These are phyloP conservation scores for Saccharomyces hybrid DNA, from an alignment of 1,139 yeast genomes.

Conservation along the genomic window DNA sequence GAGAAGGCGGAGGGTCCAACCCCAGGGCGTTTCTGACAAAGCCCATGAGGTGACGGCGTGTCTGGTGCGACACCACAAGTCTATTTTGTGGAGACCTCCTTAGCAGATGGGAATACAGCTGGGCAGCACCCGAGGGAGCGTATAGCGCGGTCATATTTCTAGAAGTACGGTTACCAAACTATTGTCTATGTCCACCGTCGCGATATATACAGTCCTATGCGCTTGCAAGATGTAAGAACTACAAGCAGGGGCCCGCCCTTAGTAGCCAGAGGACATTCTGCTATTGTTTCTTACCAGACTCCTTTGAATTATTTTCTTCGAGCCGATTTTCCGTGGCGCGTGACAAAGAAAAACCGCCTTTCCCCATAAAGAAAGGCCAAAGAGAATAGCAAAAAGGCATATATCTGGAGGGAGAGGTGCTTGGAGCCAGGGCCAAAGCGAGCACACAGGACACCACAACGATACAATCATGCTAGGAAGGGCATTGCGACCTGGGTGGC, in stretches of 20 bases:
- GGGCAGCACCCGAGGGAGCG: not conserved
- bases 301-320: conserved; percentile 1
- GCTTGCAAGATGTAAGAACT: not conserved
- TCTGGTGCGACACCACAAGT: not conserved
- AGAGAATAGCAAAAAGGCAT: not conserved
- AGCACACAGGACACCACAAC: not conserved
- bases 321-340: not conserved
- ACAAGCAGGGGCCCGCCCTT: not conserved
- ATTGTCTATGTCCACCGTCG: not conserved
- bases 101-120: not conserved
- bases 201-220: not conserved
- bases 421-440: not conserved
- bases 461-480: not conserved
- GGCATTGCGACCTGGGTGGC: conserved; percentile 1
- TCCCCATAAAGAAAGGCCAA: not conserved
- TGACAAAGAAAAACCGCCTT: not conserved
- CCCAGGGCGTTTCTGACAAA: conserved; percentile 53
- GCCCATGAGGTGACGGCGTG: conserved; percentile 35
- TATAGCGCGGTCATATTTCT: not conserved
- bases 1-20: conserved; percentile 54
- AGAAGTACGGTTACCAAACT: not conserved
- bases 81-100: not conserved
- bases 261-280: not conserved
- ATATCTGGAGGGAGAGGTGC: not conserved
- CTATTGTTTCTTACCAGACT: not conserved